phyloP scores from a whole-genome alignment of 306 rosid species.

The Castanopsis chinensis region DNA sequence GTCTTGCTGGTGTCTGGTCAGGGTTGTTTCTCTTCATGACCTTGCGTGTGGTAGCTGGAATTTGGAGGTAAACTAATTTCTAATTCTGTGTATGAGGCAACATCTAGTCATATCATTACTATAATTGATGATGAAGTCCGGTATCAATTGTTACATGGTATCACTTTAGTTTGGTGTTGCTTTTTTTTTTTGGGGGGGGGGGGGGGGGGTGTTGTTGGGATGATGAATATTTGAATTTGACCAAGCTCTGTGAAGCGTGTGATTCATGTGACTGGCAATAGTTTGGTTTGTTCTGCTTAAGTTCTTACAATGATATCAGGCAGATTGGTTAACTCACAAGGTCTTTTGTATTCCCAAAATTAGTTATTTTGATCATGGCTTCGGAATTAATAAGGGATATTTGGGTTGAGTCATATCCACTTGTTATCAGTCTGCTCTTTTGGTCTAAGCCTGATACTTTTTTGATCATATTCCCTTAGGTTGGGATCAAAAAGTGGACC shows the following conservation, averaged over 20 bases:
- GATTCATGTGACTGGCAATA: neutral
- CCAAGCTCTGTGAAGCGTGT: neutral
- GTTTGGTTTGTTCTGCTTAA: neutral
- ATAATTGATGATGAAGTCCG: neutral
- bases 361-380: neutral
- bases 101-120: neutral
- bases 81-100: neutral
- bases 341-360: neutral
- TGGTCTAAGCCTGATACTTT: neutral
- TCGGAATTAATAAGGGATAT: neutral
- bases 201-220: too few species aligned
- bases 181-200: too few species aligned
- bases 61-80: constrained; percentile 64
- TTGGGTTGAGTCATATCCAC: neutral
- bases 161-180: neutral
- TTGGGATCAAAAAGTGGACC: constrained; percentile 80
- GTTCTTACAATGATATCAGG: neutral
- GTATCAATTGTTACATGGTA: neutral
- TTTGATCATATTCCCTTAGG: constrained; percentile 34
- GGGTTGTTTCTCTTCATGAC: constrained; percentile 93
- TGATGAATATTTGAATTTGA: neutral
- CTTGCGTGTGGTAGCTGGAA: constrained; percentile 75
- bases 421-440: neutral
- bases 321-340: neutral
- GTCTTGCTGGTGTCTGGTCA: constrained; percentile 88